Evolutionary conservation across 2,329 filamentous ascomycete species (phyloP).

Genomic region (Exophiala viscosa): DNA sequence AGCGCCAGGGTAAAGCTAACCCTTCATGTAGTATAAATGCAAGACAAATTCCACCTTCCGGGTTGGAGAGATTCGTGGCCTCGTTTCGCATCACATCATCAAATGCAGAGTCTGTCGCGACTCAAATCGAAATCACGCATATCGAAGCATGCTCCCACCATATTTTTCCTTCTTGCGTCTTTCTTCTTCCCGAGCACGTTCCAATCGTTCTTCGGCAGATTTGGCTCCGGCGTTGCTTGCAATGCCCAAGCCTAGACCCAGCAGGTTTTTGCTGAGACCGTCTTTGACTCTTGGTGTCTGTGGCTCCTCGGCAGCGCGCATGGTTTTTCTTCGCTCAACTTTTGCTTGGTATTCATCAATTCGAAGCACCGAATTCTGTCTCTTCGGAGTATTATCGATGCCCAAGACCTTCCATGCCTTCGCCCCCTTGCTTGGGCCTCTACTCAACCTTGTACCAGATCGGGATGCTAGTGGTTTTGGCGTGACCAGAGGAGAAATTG

Average conservation of each 20-base stretch:
- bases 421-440: slow-evolving; percentile 8
- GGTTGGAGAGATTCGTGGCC: too few relatives aligned
- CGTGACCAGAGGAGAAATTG: slow-evolving; percentile 10
- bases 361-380: slow-evolving; percentile 19
- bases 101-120: too few relatives aligned
- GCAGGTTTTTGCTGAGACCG: slow-evolving; percentile 16
- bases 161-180: slow-evolving; percentile 30
- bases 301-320: slow-evolving; percentile 8
- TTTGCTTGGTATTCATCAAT: slow-evolving; percentile 25
- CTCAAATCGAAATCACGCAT: slow-evolving; percentile 6
- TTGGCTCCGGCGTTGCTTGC: slow-evolving; percentile 14
- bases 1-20: too few relatives aligned
- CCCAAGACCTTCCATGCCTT: slow-evolving; percentile 24
- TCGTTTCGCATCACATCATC: too few relatives aligned
- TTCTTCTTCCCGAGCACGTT: slow-evolving; percentile 15
- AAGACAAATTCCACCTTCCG: too few relatives aligned
- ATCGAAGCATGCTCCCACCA: slow-evolving; percentile 6
- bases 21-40: too few relatives aligned
- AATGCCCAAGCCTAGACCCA: slow-evolving; percentile 16
- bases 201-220: slow-evolving; percentile 12
- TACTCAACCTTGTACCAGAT: slow-evolving; percentile 1
- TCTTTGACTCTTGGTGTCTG: slow-evolving; percentile 14
- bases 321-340: slow-evolving; percentile 20
- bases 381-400: slow-evolving; percentile 11
- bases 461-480: slow-evolving; percentile 2